Base-by-base conservation (phyloP, 305 asterid genomes). In the Andrographis paniculata region DNA sequence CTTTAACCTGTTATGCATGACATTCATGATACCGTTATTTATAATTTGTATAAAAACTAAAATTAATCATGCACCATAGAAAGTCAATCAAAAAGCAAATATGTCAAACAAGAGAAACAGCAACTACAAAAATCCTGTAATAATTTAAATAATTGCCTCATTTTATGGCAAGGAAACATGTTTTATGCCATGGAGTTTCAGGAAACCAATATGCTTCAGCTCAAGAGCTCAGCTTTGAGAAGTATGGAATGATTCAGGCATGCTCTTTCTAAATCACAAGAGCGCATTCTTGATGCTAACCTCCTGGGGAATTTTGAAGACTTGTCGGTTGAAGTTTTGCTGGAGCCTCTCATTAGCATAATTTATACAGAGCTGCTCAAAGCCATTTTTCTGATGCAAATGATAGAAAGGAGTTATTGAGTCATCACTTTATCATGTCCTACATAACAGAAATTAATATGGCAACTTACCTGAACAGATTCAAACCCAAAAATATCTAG, bases 321-420 rank as follows among this genome's bases (percentile, higher is more conserved):
- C 83, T 71, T 87, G 95, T 31, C 89, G 80, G 64, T 69, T 92
- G 62, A 80, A 75, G 76, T 87, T 97, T 70, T 92, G 99, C 64
- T 84, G 97, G 54, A 92, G 94, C 74, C 95, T 77, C 76, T 87
- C 99, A 65, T 84, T 82, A 30, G 94, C 94, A 69, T 87, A 92
- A 73, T 92, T 92, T 68, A 92, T 87, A 50, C 81, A 82, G 21
- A 92, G 69, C 76, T 92, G 99, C 70, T 87, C 99, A 35, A 92
- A 82, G 59, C 92, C 79, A 59, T 92, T 92, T 60, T 67, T 78
- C 99, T 92, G 87, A 56, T 53, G 51, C 54, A 50, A 45, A 48
- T 42, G 50, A 14, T 44, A 45, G 43, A 56, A 46, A 3, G 17
- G 12, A 17, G 60, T 95, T 4, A 38, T n/a, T 37, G 12, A 12